Conservation (phyloP, 2,329 filamentous ascomycete genomes). For the Fusarium brachygibbosum region DNA sequence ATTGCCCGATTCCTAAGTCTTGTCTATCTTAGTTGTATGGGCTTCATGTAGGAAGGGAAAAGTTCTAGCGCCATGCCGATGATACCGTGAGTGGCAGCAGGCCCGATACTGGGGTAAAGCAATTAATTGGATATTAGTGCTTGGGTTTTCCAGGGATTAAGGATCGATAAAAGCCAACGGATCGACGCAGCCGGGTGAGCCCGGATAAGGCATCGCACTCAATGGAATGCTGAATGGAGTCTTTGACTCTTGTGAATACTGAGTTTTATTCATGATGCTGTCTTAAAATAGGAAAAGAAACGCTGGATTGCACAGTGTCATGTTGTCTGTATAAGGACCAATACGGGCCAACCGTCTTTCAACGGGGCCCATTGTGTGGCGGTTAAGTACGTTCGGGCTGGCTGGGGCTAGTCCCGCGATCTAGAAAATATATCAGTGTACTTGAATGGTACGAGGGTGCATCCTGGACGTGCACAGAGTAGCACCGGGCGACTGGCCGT, state of each 20-base stretch:
- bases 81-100: slow-evolving; percentile 23
- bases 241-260: slow-evolving; percentile 8
- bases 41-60: slow-evolving; percentile 8
- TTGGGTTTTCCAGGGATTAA: slow-evolving; percentile 22
- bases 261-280: slow-evolving; percentile 1
- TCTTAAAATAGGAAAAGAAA: slow-evolving; percentile 1
- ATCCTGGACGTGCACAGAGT: slow-evolving; percentile 15
- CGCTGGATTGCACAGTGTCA: background rate
- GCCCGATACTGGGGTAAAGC: slow-evolving; percentile 34
- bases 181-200: slow-evolving; percentile 5
- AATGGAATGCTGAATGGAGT: background rate
- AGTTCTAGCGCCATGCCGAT: slow-evolving; percentile 30
- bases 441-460: slow-evolving; percentile 24
- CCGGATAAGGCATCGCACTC: slow-evolving; percentile 8
- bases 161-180: slow-evolving; percentile 9
- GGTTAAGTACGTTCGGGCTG: slow-evolving; percentile 33
- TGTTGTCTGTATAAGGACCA: slow-evolving; percentile 17
- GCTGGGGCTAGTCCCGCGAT: slow-evolving; percentile 30
- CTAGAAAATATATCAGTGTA: slow-evolving; percentile 10
- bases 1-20: background rate
- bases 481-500: slow-evolving; percentile 20
- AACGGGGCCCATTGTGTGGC: slow-evolving; percentile 45
- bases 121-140: slow-evolving; percentile 26
- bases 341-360: slow-evolving; percentile 41
- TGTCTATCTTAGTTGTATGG: background rate